Evolutionary conservation across 164 flowering plant species (phyloP), one percentile per base, ranked within the genome.

Genomic region (Stephania cephalantha): DNA sequence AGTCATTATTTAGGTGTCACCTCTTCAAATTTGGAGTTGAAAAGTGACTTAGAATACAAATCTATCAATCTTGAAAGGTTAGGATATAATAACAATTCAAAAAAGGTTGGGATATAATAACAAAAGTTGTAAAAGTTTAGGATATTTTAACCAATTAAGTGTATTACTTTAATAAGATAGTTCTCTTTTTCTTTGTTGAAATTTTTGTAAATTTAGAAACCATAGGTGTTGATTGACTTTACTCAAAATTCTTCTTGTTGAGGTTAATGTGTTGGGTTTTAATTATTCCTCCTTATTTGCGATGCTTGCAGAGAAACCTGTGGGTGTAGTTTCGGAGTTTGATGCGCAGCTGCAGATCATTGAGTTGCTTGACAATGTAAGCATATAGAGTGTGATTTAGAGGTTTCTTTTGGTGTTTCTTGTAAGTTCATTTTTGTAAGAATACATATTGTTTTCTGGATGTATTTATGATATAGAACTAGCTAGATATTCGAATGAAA

Each of bases 281-380:
- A 7, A 17, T 3, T 35, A 30, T 30, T 53, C 17, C 4, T 17
- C 4, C 45, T 20, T 61, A 52, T 52, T 20, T 74, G 46, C 52
- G 66, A 61, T 63, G 53, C 77, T 55, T 71, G 89, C 94, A 94
- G 98, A 77, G 9, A 92, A 78, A 77, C 97, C 95, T 46, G 86
- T 96, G 69, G 72, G 81, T 35, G 89, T 95, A 46, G 94, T 88
- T 50, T 81, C 78, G 9, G 96, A 91, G 85, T 96, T 96, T 79
- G 82, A 86, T 78, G 97, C 97, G 30, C 98, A 96, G 82, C 78
- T 96, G 78, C 93, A 89, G 83, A 92, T 96, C 78, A 88, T 94
- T 52, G 99, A 96, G 85, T 83, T 94, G 88, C 83, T 92, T 70
- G 99, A 94, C 70, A 96, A 94, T 85, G 97, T 92, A 87, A 71